phyloP scores from a whole-genome alignment of 2,329 filamentous ascomycete genomes.

The Ophiosphaerella herpotricha region DNA sequence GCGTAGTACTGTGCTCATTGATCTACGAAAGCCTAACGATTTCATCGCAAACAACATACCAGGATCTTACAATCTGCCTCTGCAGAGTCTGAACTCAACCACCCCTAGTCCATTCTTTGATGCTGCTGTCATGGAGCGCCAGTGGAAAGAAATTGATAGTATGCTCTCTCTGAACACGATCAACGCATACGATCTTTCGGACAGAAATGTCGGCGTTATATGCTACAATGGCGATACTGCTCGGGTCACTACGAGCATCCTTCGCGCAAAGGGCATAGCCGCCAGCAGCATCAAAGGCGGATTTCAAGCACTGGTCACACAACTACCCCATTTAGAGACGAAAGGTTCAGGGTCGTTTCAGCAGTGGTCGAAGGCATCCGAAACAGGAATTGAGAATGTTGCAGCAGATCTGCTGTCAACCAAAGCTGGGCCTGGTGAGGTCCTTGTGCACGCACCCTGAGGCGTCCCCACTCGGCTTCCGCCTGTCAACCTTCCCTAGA shows the following conservation, averaged over 20 bases:
- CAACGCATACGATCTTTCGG: constrained; percentile 21
- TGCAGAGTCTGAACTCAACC: constrained; percentile 16
- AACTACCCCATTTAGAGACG: constrained; percentile 17
- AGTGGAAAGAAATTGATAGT: constrained; percentile 24
- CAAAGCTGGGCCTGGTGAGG: neutral
- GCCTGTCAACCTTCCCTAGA: too few relatives aligned
- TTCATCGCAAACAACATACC: constrained; percentile 21
- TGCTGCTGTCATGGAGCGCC: constrained; percentile 16
- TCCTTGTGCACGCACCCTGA: constrained; percentile 3
- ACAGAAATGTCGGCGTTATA: constrained; percentile 21
- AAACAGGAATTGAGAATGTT: constrained; percentile 1
- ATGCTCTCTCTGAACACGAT: constrained; percentile 21
- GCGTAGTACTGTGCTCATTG: constrained; percentile 11
- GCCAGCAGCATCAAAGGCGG: constrained; percentile 24
- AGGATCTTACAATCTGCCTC: constrained; percentile 23
- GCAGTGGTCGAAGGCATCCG: constrained; percentile 5
- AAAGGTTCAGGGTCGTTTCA: constrained; percentile 5
- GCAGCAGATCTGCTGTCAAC: constrained; percentile 8
- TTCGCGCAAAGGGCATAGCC: constrained; percentile 18
- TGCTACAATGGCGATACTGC: constrained; percentile 26
- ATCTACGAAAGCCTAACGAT: constrained; percentile 23
- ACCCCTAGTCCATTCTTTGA: constrained; percentile 21
- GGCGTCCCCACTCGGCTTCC: too few relatives aligned
- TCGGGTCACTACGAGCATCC: constrained; percentile 24
- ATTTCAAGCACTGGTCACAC: constrained; percentile 10